Percentiles rank a stretch among this genome's conserved stretches.
These are phyloP conservation scores for Tetrahymena malaccensis DNA, from an alignment of 73 alveolate species.

Conservation along the genomic window DNA sequence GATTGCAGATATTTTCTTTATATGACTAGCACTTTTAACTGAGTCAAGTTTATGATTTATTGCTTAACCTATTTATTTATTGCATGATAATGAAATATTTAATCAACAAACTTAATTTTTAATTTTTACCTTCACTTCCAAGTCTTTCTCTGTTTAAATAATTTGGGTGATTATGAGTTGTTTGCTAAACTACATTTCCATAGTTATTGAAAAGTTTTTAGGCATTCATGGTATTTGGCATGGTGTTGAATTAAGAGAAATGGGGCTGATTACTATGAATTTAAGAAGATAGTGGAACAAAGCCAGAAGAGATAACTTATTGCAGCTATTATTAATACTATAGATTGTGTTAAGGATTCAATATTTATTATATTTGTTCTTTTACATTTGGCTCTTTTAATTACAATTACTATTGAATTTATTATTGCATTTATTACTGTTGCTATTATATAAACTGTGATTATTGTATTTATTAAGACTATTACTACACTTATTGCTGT, in stretches of 20 bases:
- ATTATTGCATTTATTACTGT: background rate
- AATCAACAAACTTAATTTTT: too few species aligned
- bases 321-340: background rate
- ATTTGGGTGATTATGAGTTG: background rate
- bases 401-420: background rate
- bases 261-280: background rate
- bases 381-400: background rate
- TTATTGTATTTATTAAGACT: background rate
- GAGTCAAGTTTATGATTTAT: background rate
- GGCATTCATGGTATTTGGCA: background rate
- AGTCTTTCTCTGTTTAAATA: background rate
- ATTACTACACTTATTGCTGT: background rate
- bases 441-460: background rate
- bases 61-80: background rate
- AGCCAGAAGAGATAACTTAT: background rate
- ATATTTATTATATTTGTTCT: background rate
- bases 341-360: background rate
- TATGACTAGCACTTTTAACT: background rate
- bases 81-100: background rate
- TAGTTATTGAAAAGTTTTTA: background rate
- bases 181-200: background rate
- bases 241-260: background rate
- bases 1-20: background rate
- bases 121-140: background rate
- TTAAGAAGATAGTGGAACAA: background rate